These are phyloP conservation scores for Mycena indigotica DNA, from an alignment of 768 basidiomycete species.

Conservation along the genomic window DNA sequence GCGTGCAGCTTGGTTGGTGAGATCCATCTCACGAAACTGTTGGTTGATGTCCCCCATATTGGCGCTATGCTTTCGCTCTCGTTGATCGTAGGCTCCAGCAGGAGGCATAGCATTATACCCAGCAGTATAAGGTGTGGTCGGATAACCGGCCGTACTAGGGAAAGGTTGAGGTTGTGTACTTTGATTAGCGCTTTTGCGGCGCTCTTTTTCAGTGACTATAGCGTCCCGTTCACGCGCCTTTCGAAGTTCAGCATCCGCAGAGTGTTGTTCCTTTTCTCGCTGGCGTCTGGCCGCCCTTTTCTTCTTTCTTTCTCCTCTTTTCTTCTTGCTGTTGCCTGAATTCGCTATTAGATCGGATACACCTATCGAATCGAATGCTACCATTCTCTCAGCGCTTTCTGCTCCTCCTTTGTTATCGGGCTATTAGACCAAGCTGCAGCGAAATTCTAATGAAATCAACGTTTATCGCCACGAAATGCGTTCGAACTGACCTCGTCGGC, in stretches of 20 bases:
- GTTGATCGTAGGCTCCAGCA: conserved; percentile 24
- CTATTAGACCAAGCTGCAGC: conserved; percentile 57
- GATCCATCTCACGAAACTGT: conserved; percentile 45
- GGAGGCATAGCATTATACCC: conserved; percentile 23
- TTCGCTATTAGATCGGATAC: not conserved
- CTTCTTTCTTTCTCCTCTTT: conserved; percentile 46
- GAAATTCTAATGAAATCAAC: conserved; percentile 49
- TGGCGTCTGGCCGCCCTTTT: conserved; percentile 49
- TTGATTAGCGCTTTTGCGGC: conserved; percentile 57
- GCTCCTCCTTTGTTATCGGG: conserved; percentile 41
- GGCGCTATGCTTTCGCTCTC: conserved; percentile 38
- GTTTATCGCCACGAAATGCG: conserved; percentile 2
- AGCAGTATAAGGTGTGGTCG: conserved; percentile 27
- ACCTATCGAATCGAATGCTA: conserved; percentile 24
- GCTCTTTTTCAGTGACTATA: conserved; percentile 43
- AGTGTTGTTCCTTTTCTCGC: conserved; percentile 53
- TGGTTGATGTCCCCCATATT: conserved; percentile 39
- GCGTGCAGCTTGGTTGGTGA: conserved; percentile 39
- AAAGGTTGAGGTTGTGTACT: conserved; percentile 37
- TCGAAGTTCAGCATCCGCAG: conserved; percentile 50
- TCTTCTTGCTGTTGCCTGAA: conserved; percentile 52
- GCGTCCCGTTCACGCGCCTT: conserved; percentile 61
- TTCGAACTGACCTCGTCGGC: conserved; percentile 51
- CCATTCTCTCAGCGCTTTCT: conserved; percentile 50
- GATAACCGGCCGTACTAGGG: conserved; percentile 28